phyloP scores from a whole-genome alignment of 2,329 filamentous ascomycete genomes.

The Tympanopsis confertula region DNA sequence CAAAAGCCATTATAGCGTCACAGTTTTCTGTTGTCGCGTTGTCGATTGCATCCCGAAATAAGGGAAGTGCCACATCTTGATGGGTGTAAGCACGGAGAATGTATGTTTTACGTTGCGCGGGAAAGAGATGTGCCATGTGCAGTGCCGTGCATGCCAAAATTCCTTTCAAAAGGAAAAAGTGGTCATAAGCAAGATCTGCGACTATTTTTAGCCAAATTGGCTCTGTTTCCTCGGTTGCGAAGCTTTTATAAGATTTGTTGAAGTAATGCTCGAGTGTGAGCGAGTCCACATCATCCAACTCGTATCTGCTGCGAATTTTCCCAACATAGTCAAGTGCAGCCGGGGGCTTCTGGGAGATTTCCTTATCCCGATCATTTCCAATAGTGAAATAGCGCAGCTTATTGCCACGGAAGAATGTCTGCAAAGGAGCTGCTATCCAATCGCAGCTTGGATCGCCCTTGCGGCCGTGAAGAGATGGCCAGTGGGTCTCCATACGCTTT shows the following conservation, averaged over 20 bases:
- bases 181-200: conserved; percentile 17
- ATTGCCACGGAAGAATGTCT: conserved; percentile 16
- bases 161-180: conserved; percentile 24
- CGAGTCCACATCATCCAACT: conserved; percentile 4
- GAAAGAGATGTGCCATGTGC: conserved; percentile 21
- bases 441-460: conserved; percentile 5
- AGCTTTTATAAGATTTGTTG: conserved; percentile 8
- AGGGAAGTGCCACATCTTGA: too few species aligned
- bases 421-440: conserved; percentile 10
- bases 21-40: too few species aligned
- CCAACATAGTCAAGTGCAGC: neutral
- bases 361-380: neutral
- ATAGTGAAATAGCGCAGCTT: conserved; percentile 13
- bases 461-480: conserved; percentile 10
- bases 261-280: conserved; percentile 10
- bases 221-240: conserved; percentile 6
- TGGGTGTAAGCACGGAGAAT: too few species aligned
- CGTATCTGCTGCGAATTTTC: neutral
- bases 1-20: too few species aligned
- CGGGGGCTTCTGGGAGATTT: conserved; percentile 2
- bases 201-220: conserved; percentile 17
- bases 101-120: too few species aligned
- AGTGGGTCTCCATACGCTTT: conserved; percentile 20
- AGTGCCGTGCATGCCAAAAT: conserved; percentile 25
- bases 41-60: too few species aligned